Evolutionary conservation across 257 asterid genomes (phyloP), one percentile per base, ranked within the genome.

Genomic region (Galeopsis tetrahit): DNA sequence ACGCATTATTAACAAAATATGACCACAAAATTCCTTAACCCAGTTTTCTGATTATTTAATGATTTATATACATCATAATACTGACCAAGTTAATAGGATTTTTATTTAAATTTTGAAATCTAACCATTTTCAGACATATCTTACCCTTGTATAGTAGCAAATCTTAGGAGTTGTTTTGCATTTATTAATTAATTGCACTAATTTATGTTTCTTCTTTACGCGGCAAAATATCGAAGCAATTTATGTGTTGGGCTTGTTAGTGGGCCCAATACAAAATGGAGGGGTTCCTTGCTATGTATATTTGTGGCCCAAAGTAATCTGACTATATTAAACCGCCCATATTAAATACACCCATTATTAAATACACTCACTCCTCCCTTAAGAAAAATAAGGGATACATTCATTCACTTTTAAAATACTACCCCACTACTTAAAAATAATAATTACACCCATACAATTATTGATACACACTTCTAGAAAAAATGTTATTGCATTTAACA

Each of bases 81-180:
- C 68, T 42, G 2, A 6, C 34, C 4, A 10, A 4, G 40, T 9
- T 15, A 42, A 71, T 63, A 32, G 28, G 6, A 7, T 33, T 56
- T 73, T 31, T 6, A 33, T 73, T 58, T 8, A 59, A 74, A 68
- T 44, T 44, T 79, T 40, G 4, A 74, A 79, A 74, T 17, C 43
- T 72, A 49, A 33, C 68, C 62, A 38, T 44, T 42, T 71, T 31
- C 2, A 2, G 69, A 56, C 31, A 32, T 63, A 5, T 10, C 17
- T 4, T 17, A 38, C 15, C 46, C 74, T 15, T 74, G 70, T 65
- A 13, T 52, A 56, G 75, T 53, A 62, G 28, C 28, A 21, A 21
- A 21, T 21, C 28, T 21, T 21, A 21, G 28, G 28, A 21, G 28
- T 21, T 21, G 28, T 0, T 36, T 44, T 63, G 59, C 21, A 64